These are phyloP conservation scores for Hemileia vastatrix DNA, from an alignment of 1,284 basidiomycete genomes.

Conservation along the genomic window DNA sequence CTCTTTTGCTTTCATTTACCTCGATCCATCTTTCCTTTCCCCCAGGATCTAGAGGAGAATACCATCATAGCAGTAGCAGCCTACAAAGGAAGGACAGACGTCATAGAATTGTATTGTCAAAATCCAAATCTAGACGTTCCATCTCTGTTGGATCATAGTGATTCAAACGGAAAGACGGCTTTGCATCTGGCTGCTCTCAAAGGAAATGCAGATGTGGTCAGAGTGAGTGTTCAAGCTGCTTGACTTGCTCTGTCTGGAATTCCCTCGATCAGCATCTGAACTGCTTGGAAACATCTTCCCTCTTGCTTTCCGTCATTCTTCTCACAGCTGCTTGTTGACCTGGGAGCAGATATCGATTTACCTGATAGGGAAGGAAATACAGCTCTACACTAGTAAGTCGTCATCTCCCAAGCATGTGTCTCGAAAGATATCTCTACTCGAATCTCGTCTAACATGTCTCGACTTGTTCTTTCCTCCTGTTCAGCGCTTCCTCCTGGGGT, in stretches of 20 bases:
- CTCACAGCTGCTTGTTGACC: constrained; percentile 68
- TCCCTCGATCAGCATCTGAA: constrained; percentile 3
- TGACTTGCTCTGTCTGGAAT: background rate
- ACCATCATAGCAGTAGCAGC: constrained; percentile 24
- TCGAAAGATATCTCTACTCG: too few species aligned
- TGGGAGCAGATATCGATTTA: constrained; percentile 75
- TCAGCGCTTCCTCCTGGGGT: constrained; percentile 29
- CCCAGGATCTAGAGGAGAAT: background rate
- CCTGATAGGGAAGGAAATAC: constrained; percentile 85
- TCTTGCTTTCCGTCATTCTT: background rate
- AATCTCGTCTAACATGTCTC: too few species aligned
- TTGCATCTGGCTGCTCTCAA: constrained; percentile 76
- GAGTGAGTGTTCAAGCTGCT: constrained; percentile 50
- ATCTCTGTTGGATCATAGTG: constrained; percentile 79
- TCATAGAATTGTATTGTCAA: constrained; percentile 20
- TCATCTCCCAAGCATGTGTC: too few species aligned
- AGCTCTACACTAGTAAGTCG: constrained; percentile 80
- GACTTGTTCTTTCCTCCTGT: background rate
- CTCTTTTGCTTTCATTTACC: too few species aligned
- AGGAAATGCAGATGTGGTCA: constrained; percentile 76
- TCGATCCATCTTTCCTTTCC: background rate
- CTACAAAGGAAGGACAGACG: constrained; percentile 30
- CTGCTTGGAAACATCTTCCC: background rate
- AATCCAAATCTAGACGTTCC: too few species aligned
- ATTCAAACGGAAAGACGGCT: constrained; percentile 75